Evolutionary conservation across 352 stramenopile species (phyloP), one percentile per base, ranked within the genome.

Genomic region (Phytophthora europaea): DNA sequence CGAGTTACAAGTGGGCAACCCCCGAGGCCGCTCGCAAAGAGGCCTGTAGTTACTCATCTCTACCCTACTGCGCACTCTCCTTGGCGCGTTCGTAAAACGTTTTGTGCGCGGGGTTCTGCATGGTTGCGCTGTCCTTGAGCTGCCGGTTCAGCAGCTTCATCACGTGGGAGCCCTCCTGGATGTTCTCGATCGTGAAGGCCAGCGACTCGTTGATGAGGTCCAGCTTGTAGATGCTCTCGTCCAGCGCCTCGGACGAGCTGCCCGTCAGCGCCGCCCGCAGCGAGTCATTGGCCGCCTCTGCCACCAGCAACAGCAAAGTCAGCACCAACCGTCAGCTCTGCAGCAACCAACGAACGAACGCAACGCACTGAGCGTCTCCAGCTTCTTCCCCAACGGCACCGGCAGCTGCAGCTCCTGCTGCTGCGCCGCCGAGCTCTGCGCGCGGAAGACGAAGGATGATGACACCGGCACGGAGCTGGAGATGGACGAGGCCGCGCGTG

Each of bases 141-240:
- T 94, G 85, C 22, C 85, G 84, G 23, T 88, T 88, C 52, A 93
- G 70, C 69, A 94, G 73, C 70, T 84, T 84, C 82, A 93, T 88
- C 40, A 90, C 79, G 51, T 94, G 87, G 20, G 84, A 82, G 43
- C 79, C 85, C 65, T 93, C 87, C 78, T 92, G 85, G 48, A 93
- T 87, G 61, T 93, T 93, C 47, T 93, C 87, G 53, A 94, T 93
- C 10, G 85, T 92, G 62, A 92, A 94, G 12, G 85, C 85, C 51
- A 94, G 70, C 50, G 87, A 94, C 63, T 94, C 87, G 63, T 93
- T 93, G 65, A 93, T 89, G 51, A 92, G 81, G 61, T 94, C 85
- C 63, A 94, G 75, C 56, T 93, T 92, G 73, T 88, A 83, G 53
- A 92, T 80, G 36, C 73, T 81, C 26, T 78, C 75, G 48, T 85